These are phyloP conservation scores for Sphenostylis stenocarpa DNA, from an alignment of 306 rosid species.

Conservation along the genomic window DNA sequence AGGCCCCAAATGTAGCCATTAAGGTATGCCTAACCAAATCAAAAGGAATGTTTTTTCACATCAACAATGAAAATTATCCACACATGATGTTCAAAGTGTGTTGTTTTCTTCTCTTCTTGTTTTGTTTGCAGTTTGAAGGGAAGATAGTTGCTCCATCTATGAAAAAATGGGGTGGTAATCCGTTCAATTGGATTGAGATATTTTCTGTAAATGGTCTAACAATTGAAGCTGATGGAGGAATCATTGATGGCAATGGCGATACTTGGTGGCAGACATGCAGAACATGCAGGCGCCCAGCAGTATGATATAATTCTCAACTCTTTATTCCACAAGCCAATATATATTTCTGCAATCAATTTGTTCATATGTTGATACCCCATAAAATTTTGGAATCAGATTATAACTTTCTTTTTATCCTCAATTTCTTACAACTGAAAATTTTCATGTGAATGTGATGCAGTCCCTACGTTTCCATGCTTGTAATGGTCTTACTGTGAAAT, in stretches of 20 bases:
- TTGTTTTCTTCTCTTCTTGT: background rate
- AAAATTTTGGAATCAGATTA: too few species aligned
- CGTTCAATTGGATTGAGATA: background rate
- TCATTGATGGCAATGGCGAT: background rate
- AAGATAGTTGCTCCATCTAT: conserved; percentile 18
- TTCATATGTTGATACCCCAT: too few species aligned
- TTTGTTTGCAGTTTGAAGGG: conserved; percentile 12
- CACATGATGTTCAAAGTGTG: too few species aligned
- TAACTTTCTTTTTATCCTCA: too few species aligned
- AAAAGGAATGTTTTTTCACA: too few species aligned
- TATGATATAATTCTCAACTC: background rate
- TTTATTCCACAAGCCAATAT: too few species aligned
- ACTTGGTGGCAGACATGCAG: conserved; percentile 28
- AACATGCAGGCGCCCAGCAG: background rate
- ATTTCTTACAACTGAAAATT: too few species aligned
- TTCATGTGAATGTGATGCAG: conserved; percentile 5
- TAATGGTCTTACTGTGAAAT: conserved; percentile 12
- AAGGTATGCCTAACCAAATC: background rate
- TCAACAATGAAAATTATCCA: too few species aligned
- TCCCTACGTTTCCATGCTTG: background rate
- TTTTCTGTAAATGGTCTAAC: background rate
- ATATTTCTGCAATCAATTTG: too few species aligned
- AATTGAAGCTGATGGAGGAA: conserved; percentile 12
- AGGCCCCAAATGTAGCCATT: background rate
- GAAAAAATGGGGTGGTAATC: background rate